A percentile compares a stretch with the other conserved stretches of the same genome.
Evolutionary conservation across 352 stramenopile species (phyloP).

Genomic region (Globisporangium irregulare): DNA sequence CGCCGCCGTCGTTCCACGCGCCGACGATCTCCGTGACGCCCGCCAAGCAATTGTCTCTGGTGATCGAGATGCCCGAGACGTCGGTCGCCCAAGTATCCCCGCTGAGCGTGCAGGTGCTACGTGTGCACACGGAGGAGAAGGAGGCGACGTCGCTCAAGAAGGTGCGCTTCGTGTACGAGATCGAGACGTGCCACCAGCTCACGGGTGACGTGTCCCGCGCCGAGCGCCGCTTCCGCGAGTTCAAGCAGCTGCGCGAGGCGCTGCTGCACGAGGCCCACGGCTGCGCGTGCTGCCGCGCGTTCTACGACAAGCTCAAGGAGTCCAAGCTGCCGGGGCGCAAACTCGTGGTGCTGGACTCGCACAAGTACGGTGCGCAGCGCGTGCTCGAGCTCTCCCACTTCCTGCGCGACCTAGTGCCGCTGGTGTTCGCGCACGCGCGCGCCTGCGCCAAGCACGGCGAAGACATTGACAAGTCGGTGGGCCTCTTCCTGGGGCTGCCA

Average conservation of each 20-base stretch:
- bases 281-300: constrained; percentile 42
- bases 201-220: constrained; percentile 54
- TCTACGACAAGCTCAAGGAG: constrained; percentile 51
- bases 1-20: constrained; percentile 11
- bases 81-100: constrained; percentile 11
- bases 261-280: constrained; percentile 54
- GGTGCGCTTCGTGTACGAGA: constrained; percentile 70
- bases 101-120: constrained; percentile 54
- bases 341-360: constrained; percentile 50
- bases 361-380: constrained; percentile 57
- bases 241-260: constrained; percentile 61
- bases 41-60: neutral
- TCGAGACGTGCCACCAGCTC: constrained; percentile 63
- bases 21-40: constrained; percentile 15
- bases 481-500: constrained; percentile 48
- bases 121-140: constrained; percentile 59
- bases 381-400: constrained; percentile 68
- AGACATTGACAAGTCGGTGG: constrained; percentile 67
- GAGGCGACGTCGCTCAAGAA: constrained; percentile 45
- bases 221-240: constrained; percentile 62
- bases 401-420: constrained; percentile 45
- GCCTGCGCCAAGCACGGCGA: constrained; percentile 41
- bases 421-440: constrained; percentile 39
- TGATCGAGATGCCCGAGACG: neutral
- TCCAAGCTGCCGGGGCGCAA: constrained; percentile 44